Evolutionary conservation across 2,329 filamentous ascomycete species (phyloP).

Genomic region (Incumbomyces delicatus): DNA sequence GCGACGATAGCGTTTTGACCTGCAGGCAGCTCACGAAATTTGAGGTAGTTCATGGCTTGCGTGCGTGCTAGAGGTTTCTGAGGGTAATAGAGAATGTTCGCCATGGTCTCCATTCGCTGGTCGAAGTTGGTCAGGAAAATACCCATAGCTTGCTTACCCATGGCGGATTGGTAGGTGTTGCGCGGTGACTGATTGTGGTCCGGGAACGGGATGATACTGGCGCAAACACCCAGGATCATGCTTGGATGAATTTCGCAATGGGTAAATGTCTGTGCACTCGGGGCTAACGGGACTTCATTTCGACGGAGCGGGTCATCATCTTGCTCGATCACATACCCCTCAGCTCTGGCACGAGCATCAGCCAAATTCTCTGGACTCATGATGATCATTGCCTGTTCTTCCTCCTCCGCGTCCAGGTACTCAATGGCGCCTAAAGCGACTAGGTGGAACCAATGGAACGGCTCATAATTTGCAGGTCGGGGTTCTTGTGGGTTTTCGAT

Average conservation of each 20-base stretch:
- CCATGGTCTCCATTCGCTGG: slow-evolving; percentile 98
- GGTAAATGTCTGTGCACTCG: slow-evolving; percentile 83
- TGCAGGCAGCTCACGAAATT: slow-evolving; percentile 92
- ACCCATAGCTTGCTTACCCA: slow-evolving; percentile 99
- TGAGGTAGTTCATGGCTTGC: slow-evolving; percentile 95
- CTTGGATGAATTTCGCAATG: slow-evolving; percentile 99
- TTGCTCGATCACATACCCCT: slow-evolving; percentile 55
- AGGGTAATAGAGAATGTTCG: slow-evolving; percentile 96
- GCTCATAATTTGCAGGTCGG: slow-evolving; percentile 40
- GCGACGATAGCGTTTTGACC: slow-evolving; percentile 98
- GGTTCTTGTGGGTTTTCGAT: slow-evolving; percentile 43
- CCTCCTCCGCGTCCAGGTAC: slow-evolving; percentile 94
- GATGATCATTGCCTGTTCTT: slow-evolving; percentile 97
- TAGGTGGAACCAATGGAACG: slow-evolving; percentile 81
- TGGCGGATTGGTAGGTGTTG: slow-evolving; percentile 98
- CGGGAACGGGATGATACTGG: slow-evolving; percentile 98
- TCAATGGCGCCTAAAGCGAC: slow-evolving; percentile 80
- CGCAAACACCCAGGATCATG: slow-evolving; percentile 97
- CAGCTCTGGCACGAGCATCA: slow-evolving; percentile 59
- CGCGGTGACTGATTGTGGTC: slow-evolving; percentile 96
- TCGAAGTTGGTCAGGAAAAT: slow-evolving; percentile 97
- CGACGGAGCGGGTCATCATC: slow-evolving; percentile 69
- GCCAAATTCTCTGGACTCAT: slow-evolving; percentile 97
- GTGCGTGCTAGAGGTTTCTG: slow-evolving; percentile 96
- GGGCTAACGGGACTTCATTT: slow-evolving; percentile 79